These are phyloP conservation scores for Coelastrella sp. DNA, from an alignment of 139 green algal species.

Conservation along the genomic window DNA sequence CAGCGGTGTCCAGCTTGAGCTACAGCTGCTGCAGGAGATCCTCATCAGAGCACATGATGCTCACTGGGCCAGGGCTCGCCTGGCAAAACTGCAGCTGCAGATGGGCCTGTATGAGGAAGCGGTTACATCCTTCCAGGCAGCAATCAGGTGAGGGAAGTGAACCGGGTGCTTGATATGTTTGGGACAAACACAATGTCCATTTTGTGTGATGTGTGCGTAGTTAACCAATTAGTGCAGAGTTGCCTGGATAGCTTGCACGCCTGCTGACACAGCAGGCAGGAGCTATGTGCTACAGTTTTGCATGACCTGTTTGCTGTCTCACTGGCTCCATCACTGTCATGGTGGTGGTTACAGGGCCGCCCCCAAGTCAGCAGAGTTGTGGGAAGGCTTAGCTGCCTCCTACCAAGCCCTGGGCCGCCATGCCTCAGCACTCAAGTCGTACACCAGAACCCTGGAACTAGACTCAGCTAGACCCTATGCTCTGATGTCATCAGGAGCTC, in stretches of 20 bases:
- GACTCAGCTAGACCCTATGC: conserved; percentile 66
- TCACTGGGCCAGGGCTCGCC: conserved; percentile 26
- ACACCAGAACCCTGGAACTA: conserved; percentile 75
- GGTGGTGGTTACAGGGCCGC: not conserved
- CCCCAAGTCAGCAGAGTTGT: conserved; percentile 59
- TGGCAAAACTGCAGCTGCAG: conserved; percentile 46
- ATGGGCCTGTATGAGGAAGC: conserved; percentile 17
- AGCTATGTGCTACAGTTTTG: no score
- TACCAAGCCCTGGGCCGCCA: conserved; percentile 70
- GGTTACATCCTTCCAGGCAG: conserved; percentile 11
- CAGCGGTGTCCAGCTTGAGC: conserved; percentile 40
- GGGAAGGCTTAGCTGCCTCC: conserved; percentile 76
- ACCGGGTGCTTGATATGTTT: no score
- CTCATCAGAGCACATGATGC: conserved; percentile 16
- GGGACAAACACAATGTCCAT: no score
- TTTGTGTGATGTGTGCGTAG: no score
- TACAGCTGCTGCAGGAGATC: conserved; percentile 61
- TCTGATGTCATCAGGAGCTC: conserved; percentile 66
- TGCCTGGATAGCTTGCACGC: no score
- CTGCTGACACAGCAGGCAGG: no score
- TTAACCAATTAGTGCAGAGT: no score
- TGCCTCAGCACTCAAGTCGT: conserved; percentile 76
- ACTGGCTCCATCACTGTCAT: not conserved
- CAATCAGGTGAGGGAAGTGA: conserved; percentile 44
- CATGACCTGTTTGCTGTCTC: no score